Percentiles rank a stretch among this genome's conserved stretches.
Conservation (phyloP, 768 basidiomycete species). For the Lentinula boryana region DNA sequence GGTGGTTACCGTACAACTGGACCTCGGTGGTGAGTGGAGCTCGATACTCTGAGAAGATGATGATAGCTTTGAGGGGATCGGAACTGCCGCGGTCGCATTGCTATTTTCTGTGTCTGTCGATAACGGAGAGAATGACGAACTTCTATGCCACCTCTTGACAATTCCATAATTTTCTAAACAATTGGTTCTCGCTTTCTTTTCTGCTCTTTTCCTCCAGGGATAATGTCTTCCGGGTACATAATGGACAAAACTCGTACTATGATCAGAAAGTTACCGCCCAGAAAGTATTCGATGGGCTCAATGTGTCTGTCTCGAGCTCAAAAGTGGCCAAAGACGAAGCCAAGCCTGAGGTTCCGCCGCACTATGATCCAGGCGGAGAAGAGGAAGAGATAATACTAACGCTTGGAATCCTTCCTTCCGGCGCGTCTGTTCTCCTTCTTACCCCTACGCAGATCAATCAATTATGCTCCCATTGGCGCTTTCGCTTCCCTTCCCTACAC, state of each 20-base stretch:
- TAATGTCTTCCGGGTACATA: not conserved
- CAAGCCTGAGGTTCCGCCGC: not conserved
- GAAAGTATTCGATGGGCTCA: not conserved
- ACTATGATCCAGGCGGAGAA: not conserved
- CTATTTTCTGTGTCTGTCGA: not conserved
- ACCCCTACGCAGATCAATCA: not conserved
- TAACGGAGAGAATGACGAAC: not conserved
- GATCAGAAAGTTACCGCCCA: not conserved
- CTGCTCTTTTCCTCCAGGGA: not conserved
- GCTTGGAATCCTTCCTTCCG: not conserved
- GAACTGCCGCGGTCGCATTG: not conserved
- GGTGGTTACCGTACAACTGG: not conserved
- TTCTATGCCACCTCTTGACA: not conserved
- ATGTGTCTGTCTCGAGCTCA: not conserved
- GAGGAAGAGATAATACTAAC: not conserved
- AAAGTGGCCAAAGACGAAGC: not conserved
- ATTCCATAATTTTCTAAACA: not conserved
- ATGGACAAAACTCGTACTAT: not conserved
- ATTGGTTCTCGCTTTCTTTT: not conserved
- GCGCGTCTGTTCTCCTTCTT: not conserved
- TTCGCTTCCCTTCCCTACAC: not conserved
- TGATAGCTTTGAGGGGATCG: not conserved
- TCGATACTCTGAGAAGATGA: not conserved
- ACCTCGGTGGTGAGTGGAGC: not conserved
- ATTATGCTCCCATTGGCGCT: not conserved